phyloP scores from a whole-genome alignment of 2,329 filamentous ascomycete species.

The Capronia epimyces region DNA sequence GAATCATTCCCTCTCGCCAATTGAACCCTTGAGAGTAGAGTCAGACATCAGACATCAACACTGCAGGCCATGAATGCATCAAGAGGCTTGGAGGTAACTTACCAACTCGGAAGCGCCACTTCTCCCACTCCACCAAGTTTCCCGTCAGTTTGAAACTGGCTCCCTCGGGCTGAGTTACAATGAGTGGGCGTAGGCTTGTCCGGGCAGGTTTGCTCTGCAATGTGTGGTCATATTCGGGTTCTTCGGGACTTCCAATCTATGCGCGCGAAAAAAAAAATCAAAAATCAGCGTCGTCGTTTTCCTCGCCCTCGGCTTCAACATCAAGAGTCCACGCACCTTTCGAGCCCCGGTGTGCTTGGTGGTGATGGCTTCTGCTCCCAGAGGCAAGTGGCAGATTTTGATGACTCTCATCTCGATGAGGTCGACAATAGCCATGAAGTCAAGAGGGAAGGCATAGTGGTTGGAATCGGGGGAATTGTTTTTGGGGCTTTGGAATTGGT shows the following conservation, averaged over 20 bases:
- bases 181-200: not conserved
- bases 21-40: conserved; percentile 46
- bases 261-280: no score
- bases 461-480: not conserved
- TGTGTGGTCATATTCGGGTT: not conserved
- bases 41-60: not conserved
- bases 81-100: no score
- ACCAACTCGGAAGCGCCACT: conserved; percentile 62
- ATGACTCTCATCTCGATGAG: not conserved
- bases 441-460: not conserved
- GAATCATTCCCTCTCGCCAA: conserved; percentile 61
- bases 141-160: conserved; percentile 53
- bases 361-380: not conserved
- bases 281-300: no score
- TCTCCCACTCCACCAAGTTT: conserved; percentile 53
- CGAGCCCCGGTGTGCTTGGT: not conserved
- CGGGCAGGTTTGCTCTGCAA: not conserved
- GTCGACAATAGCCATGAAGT: not conserved
- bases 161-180: not conserved
- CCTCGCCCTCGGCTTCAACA: no score
- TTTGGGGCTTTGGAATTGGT: not conserved
- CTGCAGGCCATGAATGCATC: no score
- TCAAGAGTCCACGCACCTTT: not conserved
- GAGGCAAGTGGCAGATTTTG: not conserved
- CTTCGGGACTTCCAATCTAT: not conserved